Conservation (phyloP, 805 yeast species). For the Spathaspora boniae region DNA sequence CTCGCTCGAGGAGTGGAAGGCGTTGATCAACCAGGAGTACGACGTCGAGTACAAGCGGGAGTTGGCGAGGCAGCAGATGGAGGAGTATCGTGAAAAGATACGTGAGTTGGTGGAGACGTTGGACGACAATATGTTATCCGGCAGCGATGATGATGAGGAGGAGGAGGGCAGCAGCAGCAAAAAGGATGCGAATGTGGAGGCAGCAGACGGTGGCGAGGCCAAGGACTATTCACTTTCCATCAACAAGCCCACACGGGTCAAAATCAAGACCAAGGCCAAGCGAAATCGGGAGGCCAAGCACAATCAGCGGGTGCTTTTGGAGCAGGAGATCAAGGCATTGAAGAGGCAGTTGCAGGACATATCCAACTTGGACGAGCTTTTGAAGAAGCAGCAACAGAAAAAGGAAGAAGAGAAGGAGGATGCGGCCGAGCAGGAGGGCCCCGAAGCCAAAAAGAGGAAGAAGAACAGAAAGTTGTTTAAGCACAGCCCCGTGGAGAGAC, state of each 20-base stretch:
- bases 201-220: no score
- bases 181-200: constrained; percentile 25
- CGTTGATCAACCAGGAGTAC: constrained; percentile 64
- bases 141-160: constrained; percentile 34
- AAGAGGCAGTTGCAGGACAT: constrained; percentile 61
- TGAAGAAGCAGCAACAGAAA: constrained; percentile 17
- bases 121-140: constrained; percentile 53
- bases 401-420: constrained; percentile 28
- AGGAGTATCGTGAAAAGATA: constrained; percentile 62
- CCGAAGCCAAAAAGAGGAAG: constrained; percentile 13
- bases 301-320: constrained; percentile 54
- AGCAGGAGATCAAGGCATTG: constrained; percentile 53
- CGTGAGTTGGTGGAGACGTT: constrained; percentile 60
- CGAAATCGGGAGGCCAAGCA: constrained; percentile 69
- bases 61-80: constrained; percentile 55
- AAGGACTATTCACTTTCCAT: constrained; percentile 53
- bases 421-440: no score
- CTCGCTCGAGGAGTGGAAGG: constrained; percentile 76
- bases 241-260: constrained; percentile 64
- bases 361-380: constrained; percentile 32
- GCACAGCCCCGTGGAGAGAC: constrained; percentile 38
- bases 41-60: constrained; percentile 64
- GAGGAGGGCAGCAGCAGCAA: constrained; percentile 39
- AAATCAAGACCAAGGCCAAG: constrained; percentile 73
- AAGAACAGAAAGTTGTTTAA: constrained; percentile 39